Conservation (phyloP, 495 filamentous ascomycete genomes). For the Podospora bellae-mahoneyi region DNA sequence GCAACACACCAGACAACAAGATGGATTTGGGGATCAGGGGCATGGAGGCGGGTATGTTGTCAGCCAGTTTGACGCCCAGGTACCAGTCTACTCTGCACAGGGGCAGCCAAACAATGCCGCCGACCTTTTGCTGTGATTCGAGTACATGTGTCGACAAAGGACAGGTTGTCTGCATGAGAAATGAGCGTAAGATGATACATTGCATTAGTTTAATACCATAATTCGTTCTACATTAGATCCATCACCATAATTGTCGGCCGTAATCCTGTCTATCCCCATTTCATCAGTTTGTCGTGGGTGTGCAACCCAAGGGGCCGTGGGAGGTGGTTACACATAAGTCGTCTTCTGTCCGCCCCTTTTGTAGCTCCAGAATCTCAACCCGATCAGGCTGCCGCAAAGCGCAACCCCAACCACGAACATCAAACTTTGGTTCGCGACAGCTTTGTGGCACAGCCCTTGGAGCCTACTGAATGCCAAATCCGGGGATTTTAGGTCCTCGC, state of each 20-base stretch:
- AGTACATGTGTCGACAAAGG: not conserved
- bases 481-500: not conserved
- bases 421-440: not conserved
- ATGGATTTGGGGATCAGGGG: slow-evolving; percentile 65
- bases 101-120: slow-evolving; percentile 48
- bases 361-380: not conserved
- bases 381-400: not conserved
- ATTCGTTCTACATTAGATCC: too few relatives aligned
- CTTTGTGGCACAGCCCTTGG: not conserved
- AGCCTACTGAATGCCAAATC: not conserved
- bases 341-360: not conserved
- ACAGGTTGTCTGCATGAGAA: not conserved
- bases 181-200: not conserved
- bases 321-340: not conserved
- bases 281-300: not conserved
- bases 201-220: not conserved
- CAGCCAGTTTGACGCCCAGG: slow-evolving; percentile 62
- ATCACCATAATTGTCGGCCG: not conserved
- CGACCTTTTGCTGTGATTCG: slow-evolving; percentile 53
- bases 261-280: not conserved
- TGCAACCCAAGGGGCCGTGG: too few relatives aligned
- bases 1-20: slow-evolving; percentile 41
- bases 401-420: not conserved
- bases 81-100: slow-evolving; percentile 53
- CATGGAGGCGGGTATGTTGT: slow-evolving; percentile 58